A percentile compares a stretch with the other conserved stretches of the same genome.
phyloP scores from a whole-genome alignment of 2,329 filamentous ascomycete genomes.

The Claviceps arundinis region DNA sequence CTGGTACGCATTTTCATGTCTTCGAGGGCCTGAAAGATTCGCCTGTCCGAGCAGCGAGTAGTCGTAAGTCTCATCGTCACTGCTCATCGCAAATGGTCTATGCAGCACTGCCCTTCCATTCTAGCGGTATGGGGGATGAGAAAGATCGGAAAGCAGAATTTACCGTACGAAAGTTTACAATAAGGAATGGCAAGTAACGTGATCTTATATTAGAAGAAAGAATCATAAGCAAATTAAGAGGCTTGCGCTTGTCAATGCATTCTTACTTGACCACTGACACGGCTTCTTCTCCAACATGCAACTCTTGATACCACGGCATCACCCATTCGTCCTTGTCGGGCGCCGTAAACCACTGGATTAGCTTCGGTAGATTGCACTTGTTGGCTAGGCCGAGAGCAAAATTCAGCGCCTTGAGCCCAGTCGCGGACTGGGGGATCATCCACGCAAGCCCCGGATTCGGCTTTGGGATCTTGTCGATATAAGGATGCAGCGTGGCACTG shows the following conservation, averaged over 20 bases:
- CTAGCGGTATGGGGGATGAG: too few species aligned
- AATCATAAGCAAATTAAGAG: too few species aligned
- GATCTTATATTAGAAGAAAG: too few species aligned
- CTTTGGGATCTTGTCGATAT: constrained; percentile 13
- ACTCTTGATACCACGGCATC: constrained; percentile 2
- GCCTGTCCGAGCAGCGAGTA: too few species aligned
- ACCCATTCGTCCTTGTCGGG: neutral
- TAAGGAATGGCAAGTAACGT: too few species aligned
- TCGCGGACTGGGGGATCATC: neutral
- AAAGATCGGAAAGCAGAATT: too few species aligned
- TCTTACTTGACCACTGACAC: neutral
- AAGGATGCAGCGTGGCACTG: constrained; percentile 25
- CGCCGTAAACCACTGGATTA: neutral
- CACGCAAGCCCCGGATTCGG: neutral
- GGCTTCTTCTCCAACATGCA: neutral
- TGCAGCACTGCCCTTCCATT: too few species aligned
- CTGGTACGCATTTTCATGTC: too few species aligned
- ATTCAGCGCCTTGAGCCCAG: neutral
- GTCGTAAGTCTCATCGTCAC: too few species aligned
- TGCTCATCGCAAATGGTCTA: too few species aligned
- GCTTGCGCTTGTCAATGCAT: neutral
- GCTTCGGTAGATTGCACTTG: neutral
- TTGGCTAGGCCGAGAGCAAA: neutral
- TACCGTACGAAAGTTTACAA: too few species aligned
- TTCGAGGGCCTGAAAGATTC: too few species aligned